Evolutionary conservation across 192 early-diverging fungal genomes (phyloP).

Genomic region (Irineochytrium annulatum): DNA sequence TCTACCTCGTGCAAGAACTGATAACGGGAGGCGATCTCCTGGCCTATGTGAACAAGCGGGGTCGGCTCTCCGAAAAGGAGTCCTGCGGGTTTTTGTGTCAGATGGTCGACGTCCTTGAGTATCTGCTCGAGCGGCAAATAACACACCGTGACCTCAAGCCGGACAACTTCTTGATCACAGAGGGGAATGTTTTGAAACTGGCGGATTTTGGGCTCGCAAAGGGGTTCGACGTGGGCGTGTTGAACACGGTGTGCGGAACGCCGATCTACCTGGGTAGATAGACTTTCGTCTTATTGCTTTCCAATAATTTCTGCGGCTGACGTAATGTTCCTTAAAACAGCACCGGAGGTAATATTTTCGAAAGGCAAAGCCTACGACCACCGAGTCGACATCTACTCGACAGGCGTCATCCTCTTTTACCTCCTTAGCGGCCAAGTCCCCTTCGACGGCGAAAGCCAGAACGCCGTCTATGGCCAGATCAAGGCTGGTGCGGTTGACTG

Average conservation of each 20-base stretch:
- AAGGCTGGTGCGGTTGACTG: slow-evolving; percentile 20
- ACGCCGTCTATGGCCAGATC: slow-evolving; percentile 16
- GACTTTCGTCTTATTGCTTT: slow-evolving; percentile 4
- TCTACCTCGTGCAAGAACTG: slow-evolving; percentile 31
- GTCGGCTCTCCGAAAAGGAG: slow-evolving; percentile 10
- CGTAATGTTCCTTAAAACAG: not conserved
- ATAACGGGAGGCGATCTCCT: slow-evolving; percentile 28
- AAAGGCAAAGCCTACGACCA: slow-evolving; percentile 18
- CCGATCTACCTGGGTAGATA: slow-evolving; percentile 17
- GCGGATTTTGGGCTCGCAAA: slow-evolving; percentile 37
- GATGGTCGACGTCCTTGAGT: slow-evolving; percentile 28
- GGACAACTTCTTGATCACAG: slow-evolving; percentile 28
- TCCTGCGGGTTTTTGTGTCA: slow-evolving; percentile 22
- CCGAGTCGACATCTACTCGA: slow-evolving; percentile 38
- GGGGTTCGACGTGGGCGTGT: slow-evolving; percentile 1
- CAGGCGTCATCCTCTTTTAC: slow-evolving; percentile 38
- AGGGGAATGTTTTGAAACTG: slow-evolving; percentile 20
- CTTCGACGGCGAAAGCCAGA: slow-evolving; percentile 1
- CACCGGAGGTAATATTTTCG: slow-evolving; percentile 29
- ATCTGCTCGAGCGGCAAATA: slow-evolving; percentile 18
- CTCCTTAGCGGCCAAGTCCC: slow-evolving; percentile 29
- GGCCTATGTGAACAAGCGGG: slow-evolving; percentile 11
- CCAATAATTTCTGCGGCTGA: slow-evolving; percentile 2
- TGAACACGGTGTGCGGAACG: slow-evolving; percentile 28
- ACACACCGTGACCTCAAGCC: slow-evolving; percentile 41